Base-by-base conservation (phyloP, 768 basidiomycete genomes). In the Mycena leptocephala region DNA sequence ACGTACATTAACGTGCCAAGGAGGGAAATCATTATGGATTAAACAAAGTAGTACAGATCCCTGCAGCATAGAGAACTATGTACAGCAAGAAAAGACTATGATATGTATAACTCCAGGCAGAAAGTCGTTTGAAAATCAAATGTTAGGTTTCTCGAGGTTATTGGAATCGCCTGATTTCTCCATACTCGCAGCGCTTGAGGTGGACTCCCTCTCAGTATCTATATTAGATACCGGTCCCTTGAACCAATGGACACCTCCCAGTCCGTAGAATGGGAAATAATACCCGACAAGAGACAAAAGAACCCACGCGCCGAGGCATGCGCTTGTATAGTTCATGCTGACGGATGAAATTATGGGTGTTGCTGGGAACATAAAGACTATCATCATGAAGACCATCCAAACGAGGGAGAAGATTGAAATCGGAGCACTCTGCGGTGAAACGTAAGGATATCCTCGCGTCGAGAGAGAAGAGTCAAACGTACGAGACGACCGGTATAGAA, bases 291-390 rank as follows among this genome's bases (percentile, higher is more conserved):
- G 62, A 63, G 62, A 63, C 41, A 63, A 63, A 63, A 63, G 62
- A 63, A 63, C 62, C 62, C 62, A 63, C 62, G 39, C 62, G 39
- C 62, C 62, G 62, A 63, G 62, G 62, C 62, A 63, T 63, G 62
- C 62, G 41, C 62, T 63, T 63, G 62, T 63, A 63, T 65, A 65
- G 46, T 65, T 65, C 63, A 65, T 65, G 46, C 43, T 33, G 63
- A 51, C 63, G n/a, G 63, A 32, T 9, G 43, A 48, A 51, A 65
- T 46, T 33, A 51, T 33, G 43, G 46, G 63, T 65, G 63, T 33
- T 46, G 63, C 30, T n/a, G 63, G 63, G 63, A 65, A 65, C 63
- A 65, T 65, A 46, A 65, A 65, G 43, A 65, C 63, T 32, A 65
- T 51, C 28, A 65, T 65, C 63, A 65, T 65, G 33, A 46, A 65